Percentiles rank a stretch among this genome's conserved stretches.
Evolutionary conservation across 2,329 filamentous ascomycete species (phyloP).

Genomic region (Hymenoscyphus repandus): DNA sequence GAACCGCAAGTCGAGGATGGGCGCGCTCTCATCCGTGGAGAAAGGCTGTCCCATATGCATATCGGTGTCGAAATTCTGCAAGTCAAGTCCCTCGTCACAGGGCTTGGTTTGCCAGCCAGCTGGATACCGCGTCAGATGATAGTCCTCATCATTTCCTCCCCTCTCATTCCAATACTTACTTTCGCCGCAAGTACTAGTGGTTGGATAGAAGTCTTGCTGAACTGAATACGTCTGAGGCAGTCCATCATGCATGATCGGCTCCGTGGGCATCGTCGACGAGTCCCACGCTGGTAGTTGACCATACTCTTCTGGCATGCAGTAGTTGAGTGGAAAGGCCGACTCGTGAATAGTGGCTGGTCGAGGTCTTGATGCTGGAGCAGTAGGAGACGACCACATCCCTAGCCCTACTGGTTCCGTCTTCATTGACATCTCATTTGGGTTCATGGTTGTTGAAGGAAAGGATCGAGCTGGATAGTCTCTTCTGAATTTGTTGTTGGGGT

Average conservation of each 20-base stretch:
- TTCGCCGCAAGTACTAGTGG: conserved; percentile 41
- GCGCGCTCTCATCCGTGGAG: conserved; percentile 57
- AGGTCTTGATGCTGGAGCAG: conserved; percentile 43
- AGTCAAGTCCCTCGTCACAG: conserved; percentile 51
- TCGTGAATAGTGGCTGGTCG: conserved; percentile 57
- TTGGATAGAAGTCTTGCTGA: conserved; percentile 52
- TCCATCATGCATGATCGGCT: conserved; percentile 36
- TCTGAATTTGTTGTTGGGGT: conserved; percentile 42
- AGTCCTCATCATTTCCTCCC: conserved; percentile 11
- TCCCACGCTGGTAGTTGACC: conserved; percentile 52
- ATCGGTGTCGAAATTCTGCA: conserved; percentile 51
- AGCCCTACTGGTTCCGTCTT: conserved; percentile 44
- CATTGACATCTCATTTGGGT: conserved; percentile 43
- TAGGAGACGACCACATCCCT: conserved; percentile 51
- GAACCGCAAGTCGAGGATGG: conserved; percentile 56
- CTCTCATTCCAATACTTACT: conserved; percentile 37
- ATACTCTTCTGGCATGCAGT: conserved; percentile 50
- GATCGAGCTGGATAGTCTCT: conserved; percentile 41
- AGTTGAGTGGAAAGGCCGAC: conserved; percentile 45
- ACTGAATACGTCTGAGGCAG: conserved; percentile 50
- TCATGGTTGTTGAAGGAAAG: conserved; percentile 44
- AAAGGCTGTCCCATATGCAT: conserved; percentile 58
- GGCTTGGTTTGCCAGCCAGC: conserved; percentile 50
- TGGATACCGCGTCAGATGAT: conserved; percentile 27
- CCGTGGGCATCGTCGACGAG: conserved; percentile 46